Base-by-base conservation (phyloP, 805 yeast species). In the Saccharomycopsis sp. region DNA sequence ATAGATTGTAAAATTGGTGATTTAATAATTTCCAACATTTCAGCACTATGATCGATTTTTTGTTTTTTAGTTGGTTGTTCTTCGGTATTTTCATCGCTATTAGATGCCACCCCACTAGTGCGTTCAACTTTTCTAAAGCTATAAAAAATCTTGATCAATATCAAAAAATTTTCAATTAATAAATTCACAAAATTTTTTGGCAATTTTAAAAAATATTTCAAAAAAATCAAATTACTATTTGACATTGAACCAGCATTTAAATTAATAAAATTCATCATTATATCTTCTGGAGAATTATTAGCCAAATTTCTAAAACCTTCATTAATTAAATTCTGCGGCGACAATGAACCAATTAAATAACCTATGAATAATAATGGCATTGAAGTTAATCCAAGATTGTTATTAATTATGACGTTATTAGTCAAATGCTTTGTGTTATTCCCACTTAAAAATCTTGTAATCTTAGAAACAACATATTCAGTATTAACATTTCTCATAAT, bases 371-470 rank as follows among this genome's bases (percentile, higher is more conserved):
- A 54, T 27, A 75, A 52, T 0, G 82, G 81, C 47, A 72, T 64
- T 7, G 73, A 59, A 11, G 75, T 62, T 21, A 75, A 64, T 1
- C 79, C 79, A 42, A 77, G 57, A 49, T 74, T 75, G 54, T 74
- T 72, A 54, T 74, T 74, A 37, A 75, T 60, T n/a, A 56, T 57
- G 8, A 55, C 53, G 44, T 52, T 38, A 40, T 45, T 16, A 51
- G 28, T n/a, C 38, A 42, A 14, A 52, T n/a, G 33, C 50, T 43
- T 36, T 45, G 51, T 16, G 52, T 38, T 11, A 57, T 34, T 29
- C 53, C 63, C 52, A 56, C 57, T 38, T 53, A 61, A 26, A 54
- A 29, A 57, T 52, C n/a, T 56, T 3, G 50, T 26, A 22, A 47
- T 43, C 33, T 49, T 47, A 28, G 19, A 23, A 3, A 36, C 38